A percentile compares a stretch with the other conserved stretches of the same genome.
These are phyloP conservation scores for Fusarium sp. DNA, from an alignment of 2,329 filamentous ascomycete species.

Conservation along the genomic window DNA sequence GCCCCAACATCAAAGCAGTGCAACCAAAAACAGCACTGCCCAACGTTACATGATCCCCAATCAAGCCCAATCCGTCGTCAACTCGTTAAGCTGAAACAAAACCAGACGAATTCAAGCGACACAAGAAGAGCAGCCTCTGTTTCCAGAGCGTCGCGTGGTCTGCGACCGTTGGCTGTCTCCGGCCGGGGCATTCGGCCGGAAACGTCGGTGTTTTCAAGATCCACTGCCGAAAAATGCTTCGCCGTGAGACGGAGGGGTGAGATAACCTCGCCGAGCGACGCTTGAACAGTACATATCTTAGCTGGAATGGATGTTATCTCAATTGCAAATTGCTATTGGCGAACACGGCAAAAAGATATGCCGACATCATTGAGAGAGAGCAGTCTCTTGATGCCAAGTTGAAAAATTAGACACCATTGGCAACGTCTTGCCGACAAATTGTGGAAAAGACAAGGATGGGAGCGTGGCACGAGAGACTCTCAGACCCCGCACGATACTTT, in stretches of 20 bases:
- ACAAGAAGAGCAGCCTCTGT: slow-evolving; percentile 1
- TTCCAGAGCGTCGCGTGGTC: slow-evolving; percentile 18
- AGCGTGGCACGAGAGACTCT: slow-evolving; percentile 33
- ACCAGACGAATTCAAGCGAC: slow-evolving; percentile 19
- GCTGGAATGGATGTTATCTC: too few relatives aligned
- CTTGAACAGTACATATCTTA: not conserved
- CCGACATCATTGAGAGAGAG: not conserved
- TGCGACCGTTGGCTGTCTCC: slow-evolving; percentile 12
- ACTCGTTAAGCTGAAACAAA: slow-evolving; percentile 38
- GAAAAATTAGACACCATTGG: slow-evolving; percentile 5
- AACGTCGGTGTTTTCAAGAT: slow-evolving; percentile 40
- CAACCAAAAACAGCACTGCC: slow-evolving; percentile 20
- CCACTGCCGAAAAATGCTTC: slow-evolving; percentile 34
- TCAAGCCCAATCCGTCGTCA: slow-evolving; percentile 18
- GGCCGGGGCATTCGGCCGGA: slow-evolving; percentile 42
- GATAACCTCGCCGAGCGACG: slow-evolving; percentile 6
- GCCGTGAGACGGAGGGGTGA: slow-evolving; percentile 19
- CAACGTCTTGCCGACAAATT: slow-evolving; percentile 17
- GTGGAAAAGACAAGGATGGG: slow-evolving; percentile 41
- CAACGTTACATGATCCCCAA: slow-evolving; percentile 32
- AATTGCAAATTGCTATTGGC: not conserved
- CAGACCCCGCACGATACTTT: slow-evolving; percentile 43
- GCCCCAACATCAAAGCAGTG: slow-evolving; percentile 4
- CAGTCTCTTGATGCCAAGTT: not conserved
- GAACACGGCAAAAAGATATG: not conserved